Evolutionary conservation across 176 grass and related monocot species (phyloP).

Genomic region (Oryza nivara): DNA sequence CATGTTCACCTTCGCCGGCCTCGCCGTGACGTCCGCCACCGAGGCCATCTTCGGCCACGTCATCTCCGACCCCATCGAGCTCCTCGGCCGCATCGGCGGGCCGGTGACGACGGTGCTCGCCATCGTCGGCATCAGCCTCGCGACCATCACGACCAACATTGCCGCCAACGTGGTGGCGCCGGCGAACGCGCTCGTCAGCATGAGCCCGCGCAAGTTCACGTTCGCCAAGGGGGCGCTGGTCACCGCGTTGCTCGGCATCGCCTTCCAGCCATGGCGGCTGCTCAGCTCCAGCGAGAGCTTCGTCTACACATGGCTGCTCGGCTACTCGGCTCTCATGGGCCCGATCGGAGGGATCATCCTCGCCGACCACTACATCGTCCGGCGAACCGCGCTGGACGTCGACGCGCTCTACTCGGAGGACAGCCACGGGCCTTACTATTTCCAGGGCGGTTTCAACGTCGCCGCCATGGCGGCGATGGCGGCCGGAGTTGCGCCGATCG

Average conservation of each 20-base stretch:
- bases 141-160: slow-evolving; percentile 90
- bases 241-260: slow-evolving; percentile 81
- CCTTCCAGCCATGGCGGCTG: slow-evolving; percentile 88
- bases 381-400: slow-evolving; percentile 64
- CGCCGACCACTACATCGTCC: slow-evolving; percentile 84
- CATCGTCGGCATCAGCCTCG: slow-evolving; percentile 94
- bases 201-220: slow-evolving; percentile 76
- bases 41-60: slow-evolving; percentile 88
- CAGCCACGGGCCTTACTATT: slow-evolving; percentile 63
- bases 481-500: slow-evolving; percentile 63
- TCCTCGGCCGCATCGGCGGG: slow-evolving; percentile 76
- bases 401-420: slow-evolving; percentile 67
- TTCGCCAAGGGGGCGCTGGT: slow-evolving; percentile 78
- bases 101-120: slow-evolving; percentile 65
- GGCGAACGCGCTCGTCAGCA: slow-evolving; percentile 80
- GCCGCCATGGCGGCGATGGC: slow-evolving; percentile 65
- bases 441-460: slow-evolving; percentile 69
- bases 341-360: slow-evolving; percentile 82
- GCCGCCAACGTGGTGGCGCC: slow-evolving; percentile 93
- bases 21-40: slow-evolving; percentile 82
- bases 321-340: slow-evolving; percentile 86
- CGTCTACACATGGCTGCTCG: slow-evolving; percentile 90
- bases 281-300: slow-evolving; percentile 95
- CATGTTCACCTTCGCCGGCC: slow-evolving; percentile 81
- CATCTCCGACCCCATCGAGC: slow-evolving; percentile 86